Evolutionary conservation across 306 rosid genomes (phyloP).

Genomic region (Oxytropis ochrocephala): DNA sequence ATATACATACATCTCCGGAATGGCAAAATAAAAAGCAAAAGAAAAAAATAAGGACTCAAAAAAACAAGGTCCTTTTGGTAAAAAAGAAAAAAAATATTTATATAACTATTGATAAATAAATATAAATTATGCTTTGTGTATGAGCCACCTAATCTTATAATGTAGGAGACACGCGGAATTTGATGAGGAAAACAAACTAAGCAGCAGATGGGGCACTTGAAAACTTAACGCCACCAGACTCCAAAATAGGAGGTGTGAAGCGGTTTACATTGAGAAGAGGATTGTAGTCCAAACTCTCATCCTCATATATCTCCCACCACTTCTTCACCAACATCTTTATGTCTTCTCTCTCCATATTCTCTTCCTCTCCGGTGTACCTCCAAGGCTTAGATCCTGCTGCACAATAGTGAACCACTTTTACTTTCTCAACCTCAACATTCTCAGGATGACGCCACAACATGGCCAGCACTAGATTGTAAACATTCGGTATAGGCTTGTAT

Average conservation of each 20-base stretch:
- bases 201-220: slow-evolving; percentile 62
- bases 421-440: slow-evolving; percentile 51
- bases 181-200: not conserved
- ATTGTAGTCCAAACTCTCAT: slow-evolving; percentile 54
- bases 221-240: slow-evolving; percentile 22
- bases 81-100: too few relatives aligned
- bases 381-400: slow-evolving; percentile 94
- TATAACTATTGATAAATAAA: not conserved
- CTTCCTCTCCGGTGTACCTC: slow-evolving; percentile 72
- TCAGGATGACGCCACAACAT: slow-evolving; percentile 90
- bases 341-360: slow-evolving; percentile 79
- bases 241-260: slow-evolving; percentile 20
- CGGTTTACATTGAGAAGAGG: not conserved
- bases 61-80: slow-evolving; percentile 18
- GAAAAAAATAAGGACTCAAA: not conserved
- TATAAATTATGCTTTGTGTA: not conserved
- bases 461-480: slow-evolving; percentile 67
- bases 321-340: slow-evolving; percentile 67
- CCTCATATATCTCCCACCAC: slow-evolving; percentile 79
- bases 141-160: not conserved
- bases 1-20: not conserved
- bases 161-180: not conserved
- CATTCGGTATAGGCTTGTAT: slow-evolving; percentile 48
- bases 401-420: slow-evolving; percentile 83
- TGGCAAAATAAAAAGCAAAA: not conserved